Evolutionary conservation across 352 stramenopile genomes (phyloP).

Genomic region (Globisporangium echinulatum): DNA sequence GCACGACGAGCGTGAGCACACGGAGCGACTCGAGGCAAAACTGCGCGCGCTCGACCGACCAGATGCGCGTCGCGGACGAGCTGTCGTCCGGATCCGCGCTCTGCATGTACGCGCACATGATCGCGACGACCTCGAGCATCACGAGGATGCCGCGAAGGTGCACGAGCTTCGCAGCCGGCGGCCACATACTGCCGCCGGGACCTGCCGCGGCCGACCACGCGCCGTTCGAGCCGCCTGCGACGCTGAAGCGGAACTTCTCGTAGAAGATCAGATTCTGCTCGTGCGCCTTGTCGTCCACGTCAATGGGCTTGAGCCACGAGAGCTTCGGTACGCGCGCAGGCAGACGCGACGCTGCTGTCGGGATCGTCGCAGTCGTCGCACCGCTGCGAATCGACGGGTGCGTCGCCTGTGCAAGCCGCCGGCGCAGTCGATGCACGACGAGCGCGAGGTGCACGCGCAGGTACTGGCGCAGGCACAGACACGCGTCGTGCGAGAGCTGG

Average conservation of each 20-base stretch:
- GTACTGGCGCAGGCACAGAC: slow-evolving; percentile 79
- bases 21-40: slow-evolving; percentile 77
- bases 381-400: slow-evolving; percentile 28
- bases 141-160: slow-evolving; percentile 71
- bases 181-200: slow-evolving; percentile 57
- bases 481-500: slow-evolving; percentile 79
- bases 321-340: slow-evolving; percentile 69
- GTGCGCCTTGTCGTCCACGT: slow-evolving; percentile 82
- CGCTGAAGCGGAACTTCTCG: slow-evolving; percentile 78
- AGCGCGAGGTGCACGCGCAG: slow-evolving; percentile 76
- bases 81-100: slow-evolving; percentile 46
- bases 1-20: slow-evolving; percentile 69
- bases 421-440: slow-evolving; percentile 57
- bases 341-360: slow-evolving; percentile 45
- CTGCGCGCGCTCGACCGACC: slow-evolving; percentile 73
- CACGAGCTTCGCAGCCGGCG: slow-evolving; percentile 60
- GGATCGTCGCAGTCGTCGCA: slow-evolving; percentile 15
- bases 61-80: slow-evolving; percentile 46
- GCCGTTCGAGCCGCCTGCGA: slow-evolving; percentile 29
- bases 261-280: slow-evolving; percentile 81
- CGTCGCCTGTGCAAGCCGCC: slow-evolving; percentile 55
- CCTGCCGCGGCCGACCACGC: slow-evolving; percentile 54
- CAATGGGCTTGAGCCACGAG: slow-evolving; percentile 65
- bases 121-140: slow-evolving; percentile 71
- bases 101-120: slow-evolving; percentile 59